A percentile compares a stretch with the other conserved stretches of the same genome.
These are phyloP conservation scores for Sambucus nigra DNA, from an alignment of 129 eudicot genomes.

Conservation along the genomic window DNA sequence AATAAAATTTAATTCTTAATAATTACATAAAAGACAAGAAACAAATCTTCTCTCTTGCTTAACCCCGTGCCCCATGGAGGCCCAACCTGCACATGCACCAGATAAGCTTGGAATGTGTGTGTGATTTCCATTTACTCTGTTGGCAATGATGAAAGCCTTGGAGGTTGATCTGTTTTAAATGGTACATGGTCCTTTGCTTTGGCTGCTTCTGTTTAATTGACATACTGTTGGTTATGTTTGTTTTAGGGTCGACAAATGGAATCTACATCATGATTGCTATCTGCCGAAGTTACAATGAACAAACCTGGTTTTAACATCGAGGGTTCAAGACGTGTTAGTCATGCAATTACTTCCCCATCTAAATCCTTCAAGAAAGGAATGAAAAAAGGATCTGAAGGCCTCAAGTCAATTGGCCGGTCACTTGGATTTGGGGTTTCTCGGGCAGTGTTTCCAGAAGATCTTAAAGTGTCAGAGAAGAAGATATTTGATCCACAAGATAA, in stretches of 20 bases:
- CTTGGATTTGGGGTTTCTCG: slow-evolving; percentile 60
- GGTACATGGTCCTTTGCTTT: not conserved
- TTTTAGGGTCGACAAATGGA: slow-evolving; percentile 42
- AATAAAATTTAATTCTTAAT: no score
- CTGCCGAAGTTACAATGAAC: slow-evolving; percentile 34
- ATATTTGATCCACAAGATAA: slow-evolving; percentile 97
- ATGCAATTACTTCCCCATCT: slow-evolving; percentile 39
- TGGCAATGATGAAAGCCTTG: not conserved
- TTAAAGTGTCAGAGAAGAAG: slow-evolving; percentile 62
- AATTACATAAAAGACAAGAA: no score
- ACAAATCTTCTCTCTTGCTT: no score
- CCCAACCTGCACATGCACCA: not conserved
- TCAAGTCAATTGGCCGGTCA: slow-evolving; percentile 52
- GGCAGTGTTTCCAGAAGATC: slow-evolving; percentile 89
- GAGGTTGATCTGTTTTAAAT: not conserved
- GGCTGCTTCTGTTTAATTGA: not conserved
- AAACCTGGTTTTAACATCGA: slow-evolving; percentile 55
- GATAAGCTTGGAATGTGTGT: not conserved
- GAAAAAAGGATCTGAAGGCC: slow-evolving; percentile 74
- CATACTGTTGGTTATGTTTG: not conserved
- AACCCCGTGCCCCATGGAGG: not conserved
- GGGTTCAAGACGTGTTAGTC: slow-evolving; percentile 29
- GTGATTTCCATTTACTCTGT: no score
- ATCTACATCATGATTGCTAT: slow-evolving; percentile 28
- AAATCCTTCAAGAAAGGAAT: slow-evolving; percentile 54